A percentile compares a stretch with the other conserved stretches of the same genome.
phyloP scores from a whole-genome alignment of 1,284 basidiomycete genomes.

The Agaricales sp. region DNA sequence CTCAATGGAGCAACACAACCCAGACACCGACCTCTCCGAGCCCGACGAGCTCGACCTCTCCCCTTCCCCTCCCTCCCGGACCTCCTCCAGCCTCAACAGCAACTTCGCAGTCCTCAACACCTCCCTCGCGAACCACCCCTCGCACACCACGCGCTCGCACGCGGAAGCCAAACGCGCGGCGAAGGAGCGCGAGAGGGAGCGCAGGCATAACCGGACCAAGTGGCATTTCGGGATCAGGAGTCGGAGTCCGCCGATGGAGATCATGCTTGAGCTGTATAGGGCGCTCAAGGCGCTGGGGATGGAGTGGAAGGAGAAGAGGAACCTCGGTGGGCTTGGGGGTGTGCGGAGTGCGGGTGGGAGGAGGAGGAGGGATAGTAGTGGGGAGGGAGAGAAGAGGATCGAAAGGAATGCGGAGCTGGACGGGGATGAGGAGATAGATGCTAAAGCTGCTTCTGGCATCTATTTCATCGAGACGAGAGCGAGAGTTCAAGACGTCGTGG shows the following conservation, averaged over 20 bases:
- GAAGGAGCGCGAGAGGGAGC: constrained; percentile 42
- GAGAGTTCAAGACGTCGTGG: constrained; percentile 81
- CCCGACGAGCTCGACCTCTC: constrained; percentile 57
- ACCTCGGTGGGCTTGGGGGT: constrained; percentile 58
- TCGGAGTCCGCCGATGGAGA: constrained; percentile 94
- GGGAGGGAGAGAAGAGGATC: constrained; percentile 27
- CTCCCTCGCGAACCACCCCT: constrained; percentile 56
- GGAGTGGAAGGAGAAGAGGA: constrained; percentile 90
- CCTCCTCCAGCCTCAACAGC: constrained; percentile 29
- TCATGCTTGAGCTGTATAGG: constrained; percentile 97
- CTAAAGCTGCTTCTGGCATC: constrained; percentile 61
- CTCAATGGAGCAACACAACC: constrained; percentile 41
- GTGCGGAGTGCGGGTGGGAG: constrained; percentile 3
- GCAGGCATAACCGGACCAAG: constrained; percentile 52
- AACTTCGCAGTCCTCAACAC: constrained; percentile 82
- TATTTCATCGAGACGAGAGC: constrained; percentile 95
- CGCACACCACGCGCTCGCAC: constrained; percentile 22
- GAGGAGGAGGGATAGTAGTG: neutral
- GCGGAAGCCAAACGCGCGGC: constrained; percentile 47
- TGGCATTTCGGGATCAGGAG: constrained; percentile 99
- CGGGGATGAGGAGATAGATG: constrained; percentile 50
- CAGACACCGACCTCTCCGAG: constrained; percentile 36
- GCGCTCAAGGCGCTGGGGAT: constrained; percentile 90
- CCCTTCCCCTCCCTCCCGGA: constrained; percentile 24
- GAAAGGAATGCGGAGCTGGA: constrained; percentile 58